Evolutionary conservation across 2,329 filamentous ascomycete species (phyloP), one percentile per base, ranked within the genome.

Genomic region (Pseudopithomyces chartarum): DNA sequence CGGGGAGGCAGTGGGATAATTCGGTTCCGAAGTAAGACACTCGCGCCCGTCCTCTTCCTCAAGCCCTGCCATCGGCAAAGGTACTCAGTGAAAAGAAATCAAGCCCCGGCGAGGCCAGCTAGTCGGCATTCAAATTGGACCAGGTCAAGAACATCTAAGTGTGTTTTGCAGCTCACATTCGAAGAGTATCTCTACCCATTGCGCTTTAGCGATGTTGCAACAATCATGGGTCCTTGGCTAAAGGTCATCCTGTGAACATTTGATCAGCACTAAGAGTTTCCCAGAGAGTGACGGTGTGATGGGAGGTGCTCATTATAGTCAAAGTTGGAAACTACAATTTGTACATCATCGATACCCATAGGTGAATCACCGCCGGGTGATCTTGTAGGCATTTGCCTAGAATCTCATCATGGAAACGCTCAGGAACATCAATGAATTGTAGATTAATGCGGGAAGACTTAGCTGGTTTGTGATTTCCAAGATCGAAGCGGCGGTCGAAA

Each of bases 21-120:
- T n/a, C n/a, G n/a, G n/a, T n/a, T n/a, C n/a, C n/a, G n/a, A n/a
- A n/a, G n/a, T n/a, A n/a, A n/a, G n/a, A n/a, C n/a, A n/a, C n/a
- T n/a, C n/a, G n/a, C n/a, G n/a, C n/a, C n/a, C n/a, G 11, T n/a
- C 38, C 5, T 48, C 45, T 48, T 48, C 29, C 45, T 48, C 29
- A 22, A 48, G 12, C 45, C 45, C 45, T 19, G 32, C 29, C 45
- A 38, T 5, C 29, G 19, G 29, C 45, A 36, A 32, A 38, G 19
- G 19, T 22, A 8, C 32, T 48, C 32, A 48, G 36, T 38, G 45
- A 48, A 48, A 48, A 48, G 15, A 13, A 12, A 36, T 10, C 2
- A 22, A 38, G 45, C 19, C n/a, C 45, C 36, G 45, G 45, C 29
- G 45, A 48, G 11, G 32, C 45, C 45, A 38, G 32, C n/a, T 48